These are phyloP conservation scores for Porcisia hertigi DNA, from an alignment of 208 protist genomes.

Conservation along the genomic window DNA sequence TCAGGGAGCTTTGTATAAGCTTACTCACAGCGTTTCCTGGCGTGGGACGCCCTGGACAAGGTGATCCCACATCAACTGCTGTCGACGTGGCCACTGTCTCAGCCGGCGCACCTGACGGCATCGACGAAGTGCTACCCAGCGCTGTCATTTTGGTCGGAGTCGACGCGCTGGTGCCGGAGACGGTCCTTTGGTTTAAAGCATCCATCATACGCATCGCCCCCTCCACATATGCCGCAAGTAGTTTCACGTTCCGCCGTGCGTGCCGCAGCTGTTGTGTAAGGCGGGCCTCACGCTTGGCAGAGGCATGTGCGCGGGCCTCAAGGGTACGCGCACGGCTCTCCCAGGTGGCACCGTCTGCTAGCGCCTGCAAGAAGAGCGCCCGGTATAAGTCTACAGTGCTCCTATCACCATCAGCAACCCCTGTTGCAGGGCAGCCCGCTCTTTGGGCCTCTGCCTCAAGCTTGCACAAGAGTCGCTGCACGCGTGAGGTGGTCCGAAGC, in stretches of 20 bases:
- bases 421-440: neutral
- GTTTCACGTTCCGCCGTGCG: neutral
- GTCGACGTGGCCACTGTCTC: neutral
- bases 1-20: slow-evolving; percentile 14
- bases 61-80: neutral
- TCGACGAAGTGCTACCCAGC: neutral
- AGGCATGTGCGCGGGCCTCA: neutral
- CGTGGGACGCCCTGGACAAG: neutral
- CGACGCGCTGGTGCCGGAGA: neutral
- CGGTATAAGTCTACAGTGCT: slow-evolving; percentile 12
- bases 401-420: neutral
- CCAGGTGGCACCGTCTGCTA: slow-evolving; percentile 23
- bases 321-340: slow-evolving; percentile 13
- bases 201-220: neutral
- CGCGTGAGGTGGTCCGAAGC: neutral
- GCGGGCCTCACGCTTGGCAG: slow-evolving; percentile 9
- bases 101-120: neutral
- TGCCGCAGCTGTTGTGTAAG: slow-evolving; percentile 15
- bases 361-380: slow-evolving; percentile 21
- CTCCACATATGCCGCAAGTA: slow-evolving; percentile 19
- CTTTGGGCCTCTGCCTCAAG: neutral
- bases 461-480: slow-evolving; percentile 2
- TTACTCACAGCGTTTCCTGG: slow-evolving; percentile 19
- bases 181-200: neutral
- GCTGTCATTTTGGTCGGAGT: neutral